Conservation (phyloP, 257 asterid genomes). For the Perilla frutescens region DNA sequence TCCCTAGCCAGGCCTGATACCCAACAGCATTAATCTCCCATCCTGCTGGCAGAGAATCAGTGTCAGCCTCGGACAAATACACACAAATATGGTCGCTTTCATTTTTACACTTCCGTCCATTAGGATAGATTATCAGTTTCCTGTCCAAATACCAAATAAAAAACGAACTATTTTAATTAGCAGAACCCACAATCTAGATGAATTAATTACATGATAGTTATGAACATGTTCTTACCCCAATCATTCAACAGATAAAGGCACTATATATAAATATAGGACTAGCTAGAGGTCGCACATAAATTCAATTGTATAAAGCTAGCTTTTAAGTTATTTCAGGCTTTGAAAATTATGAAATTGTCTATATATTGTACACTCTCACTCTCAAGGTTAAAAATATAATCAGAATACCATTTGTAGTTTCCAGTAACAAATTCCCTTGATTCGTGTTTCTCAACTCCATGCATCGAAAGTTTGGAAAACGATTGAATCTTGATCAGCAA, state of each 20-base stretch:
- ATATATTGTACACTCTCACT: too few relatives aligned
- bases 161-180: too few relatives aligned
- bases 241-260: too few relatives aligned
- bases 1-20: too few relatives aligned
- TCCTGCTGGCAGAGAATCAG: conserved; percentile 1
- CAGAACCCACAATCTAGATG: too few relatives aligned
- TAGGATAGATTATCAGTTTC: conserved; percentile 19
- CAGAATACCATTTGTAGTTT: conserved; percentile 26
- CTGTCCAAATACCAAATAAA: background rate
- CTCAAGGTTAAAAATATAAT: too few relatives aligned
- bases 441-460: conserved; percentile 14
- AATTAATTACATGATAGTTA: background rate
- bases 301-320: too few relatives aligned
- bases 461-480: conserved; percentile 26
- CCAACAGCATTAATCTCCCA: conserved; percentile 34
- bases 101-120: background rate
- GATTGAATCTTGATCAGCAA: conserved; percentile 30
- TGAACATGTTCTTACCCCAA: too few relatives aligned
- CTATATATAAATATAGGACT: too few relatives aligned
- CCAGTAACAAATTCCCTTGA: conserved; percentile 30
- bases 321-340: too few relatives aligned
- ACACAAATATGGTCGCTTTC: conserved; percentile 26
- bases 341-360: too few relatives aligned
- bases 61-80: background rate
- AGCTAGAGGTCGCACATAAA: too few relatives aligned